Conservation (phyloP, 108 stramenopile species). For the Skeletonema marinoi region DNA sequence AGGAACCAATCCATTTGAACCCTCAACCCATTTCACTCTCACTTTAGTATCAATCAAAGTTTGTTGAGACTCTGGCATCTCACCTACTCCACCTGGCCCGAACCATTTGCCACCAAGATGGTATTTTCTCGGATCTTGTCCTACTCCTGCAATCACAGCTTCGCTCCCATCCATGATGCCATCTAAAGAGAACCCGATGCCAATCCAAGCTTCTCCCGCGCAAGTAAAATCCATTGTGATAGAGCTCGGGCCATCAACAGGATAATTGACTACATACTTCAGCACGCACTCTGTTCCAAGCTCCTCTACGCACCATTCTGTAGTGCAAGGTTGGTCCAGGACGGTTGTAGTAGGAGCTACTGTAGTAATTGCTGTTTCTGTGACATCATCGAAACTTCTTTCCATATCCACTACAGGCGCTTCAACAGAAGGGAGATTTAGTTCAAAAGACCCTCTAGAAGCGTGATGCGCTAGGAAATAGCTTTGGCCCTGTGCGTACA, state of each 20-base stretch:
- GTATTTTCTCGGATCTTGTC: conserved; percentile 53
- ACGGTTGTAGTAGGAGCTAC: too few species aligned
- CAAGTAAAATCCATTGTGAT: conserved; percentile 13
- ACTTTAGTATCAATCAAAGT: conserved; percentile 63
- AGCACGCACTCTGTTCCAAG: conserved; percentile 6
- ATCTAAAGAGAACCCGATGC: conserved; percentile 27
- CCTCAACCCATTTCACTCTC: conserved; percentile 29
- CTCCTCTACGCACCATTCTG: too few species aligned
- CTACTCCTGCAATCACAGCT: conserved; percentile 34
- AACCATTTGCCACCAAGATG: conserved; percentile 18
- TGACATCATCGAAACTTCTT: too few species aligned
- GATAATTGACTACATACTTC: conserved; percentile 3
- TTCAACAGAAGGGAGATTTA: conserved; percentile 2
- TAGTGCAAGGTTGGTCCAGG: too few species aligned
- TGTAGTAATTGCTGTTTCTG: too few species aligned
- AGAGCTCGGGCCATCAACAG: conserved; percentile 1
- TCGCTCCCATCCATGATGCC: conserved; percentile 30
- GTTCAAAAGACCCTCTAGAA: conserved; percentile 13
- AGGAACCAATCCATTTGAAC: too few species aligned
- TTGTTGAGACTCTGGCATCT: conserved; percentile 47
- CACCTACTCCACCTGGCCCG: conserved; percentile 31
- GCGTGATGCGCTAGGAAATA: conserved; percentile 45
- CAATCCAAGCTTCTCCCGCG: conserved; percentile 34
- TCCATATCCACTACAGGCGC: not conserved
- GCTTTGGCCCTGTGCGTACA: conserved; percentile 46